Evolutionary conservation across 116 monocot species (phyloP).

Genomic region (Thalassia testudinum): DNA sequence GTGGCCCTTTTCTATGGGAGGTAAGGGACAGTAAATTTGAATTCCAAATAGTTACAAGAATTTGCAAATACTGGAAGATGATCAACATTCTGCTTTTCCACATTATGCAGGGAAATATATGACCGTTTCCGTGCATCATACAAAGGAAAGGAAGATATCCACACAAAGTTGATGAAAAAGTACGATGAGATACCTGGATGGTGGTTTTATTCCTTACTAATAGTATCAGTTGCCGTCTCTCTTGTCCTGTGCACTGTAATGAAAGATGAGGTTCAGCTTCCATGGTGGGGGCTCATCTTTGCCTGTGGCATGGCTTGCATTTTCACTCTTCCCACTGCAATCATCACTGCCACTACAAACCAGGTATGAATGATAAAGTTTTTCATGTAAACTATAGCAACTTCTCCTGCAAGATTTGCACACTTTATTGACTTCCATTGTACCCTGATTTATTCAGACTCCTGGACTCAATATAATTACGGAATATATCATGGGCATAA

Average conservation of each 20-base stretch:
- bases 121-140: constrained; percentile 45
- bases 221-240: constrained; percentile 21
- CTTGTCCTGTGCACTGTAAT: constrained; percentile 48
- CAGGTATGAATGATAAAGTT: constrained; percentile 25
- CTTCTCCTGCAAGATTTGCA: neutral
- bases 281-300: constrained; percentile 84
- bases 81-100: neutral
- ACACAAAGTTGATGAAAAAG: constrained; percentile 75
- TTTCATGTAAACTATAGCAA: neutral
- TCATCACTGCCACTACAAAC: constrained; percentile 90
- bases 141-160: constrained; percentile 67
- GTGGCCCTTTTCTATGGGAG: constrained; percentile 84
- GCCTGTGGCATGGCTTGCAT: constrained; percentile 70
- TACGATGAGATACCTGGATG: constrained; percentile 76
- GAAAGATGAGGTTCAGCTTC: constrained; percentile 74
- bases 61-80: too few relatives aligned
- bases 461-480: constrained; percentile 85
- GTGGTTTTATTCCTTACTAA: constrained; percentile 60
- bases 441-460: constrained; percentile 19
- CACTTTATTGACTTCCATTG: neutral
- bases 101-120: constrained; percentile 60
- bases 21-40: constrained; percentile 10
- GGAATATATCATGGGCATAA: constrained; percentile 78
- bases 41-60: too few relatives aligned
- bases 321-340: constrained; percentile 87